These are phyloP conservation scores for Chlorella sp. DNA, from an alignment of 139 green algal species.

Conservation along the genomic window DNA sequence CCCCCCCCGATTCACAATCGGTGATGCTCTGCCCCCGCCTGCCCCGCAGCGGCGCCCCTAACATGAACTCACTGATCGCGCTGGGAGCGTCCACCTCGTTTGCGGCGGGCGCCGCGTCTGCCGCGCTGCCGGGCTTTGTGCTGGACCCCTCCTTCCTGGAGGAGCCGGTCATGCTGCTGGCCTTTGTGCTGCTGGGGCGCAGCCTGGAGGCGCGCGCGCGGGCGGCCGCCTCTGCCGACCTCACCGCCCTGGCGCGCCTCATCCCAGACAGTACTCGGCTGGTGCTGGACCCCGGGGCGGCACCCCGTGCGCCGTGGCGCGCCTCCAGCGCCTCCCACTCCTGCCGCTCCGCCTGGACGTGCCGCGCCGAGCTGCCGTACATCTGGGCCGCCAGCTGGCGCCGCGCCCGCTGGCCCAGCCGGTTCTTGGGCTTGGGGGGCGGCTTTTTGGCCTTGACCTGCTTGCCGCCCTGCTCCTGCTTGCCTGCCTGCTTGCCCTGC, in stretches of 20 bases:
- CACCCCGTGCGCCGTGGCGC: not conserved
- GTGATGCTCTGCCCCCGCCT: too few relatives aligned
- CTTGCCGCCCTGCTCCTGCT: not conserved
- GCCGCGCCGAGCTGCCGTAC: conserved; percentile 41
- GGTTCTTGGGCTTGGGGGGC: conserved; percentile 53
- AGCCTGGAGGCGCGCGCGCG: conserved; percentile 80
- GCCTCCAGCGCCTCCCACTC: too few relatives aligned
- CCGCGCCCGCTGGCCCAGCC: conserved; percentile 64
- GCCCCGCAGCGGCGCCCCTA: conserved; percentile 68
- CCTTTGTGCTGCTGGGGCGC: conserved; percentile 91
- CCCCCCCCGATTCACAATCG: not conserved
- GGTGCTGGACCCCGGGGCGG: conserved; percentile 64
- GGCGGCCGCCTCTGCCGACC: conserved; percentile 57
- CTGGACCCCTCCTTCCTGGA: conserved; percentile 85
- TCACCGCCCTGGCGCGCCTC: conserved; percentile 73
- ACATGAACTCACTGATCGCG: conserved; percentile 95
- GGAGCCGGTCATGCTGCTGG: conserved; percentile 96
- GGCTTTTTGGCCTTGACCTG: conserved; percentile 34
- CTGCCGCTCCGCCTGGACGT: conserved; percentile 41
- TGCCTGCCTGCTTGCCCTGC: conserved; percentile 6
- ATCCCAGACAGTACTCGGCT: conserved; percentile 75
- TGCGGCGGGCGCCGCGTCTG: conserved; percentile 47
- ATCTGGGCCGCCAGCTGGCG: conserved; percentile 49
- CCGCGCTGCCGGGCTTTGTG: conserved; percentile 53
- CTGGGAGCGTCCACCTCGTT: conserved; percentile 80